Evolutionary conservation across 805 yeast genomes (phyloP).

Genomic region (Lachancea mirantina): DNA sequence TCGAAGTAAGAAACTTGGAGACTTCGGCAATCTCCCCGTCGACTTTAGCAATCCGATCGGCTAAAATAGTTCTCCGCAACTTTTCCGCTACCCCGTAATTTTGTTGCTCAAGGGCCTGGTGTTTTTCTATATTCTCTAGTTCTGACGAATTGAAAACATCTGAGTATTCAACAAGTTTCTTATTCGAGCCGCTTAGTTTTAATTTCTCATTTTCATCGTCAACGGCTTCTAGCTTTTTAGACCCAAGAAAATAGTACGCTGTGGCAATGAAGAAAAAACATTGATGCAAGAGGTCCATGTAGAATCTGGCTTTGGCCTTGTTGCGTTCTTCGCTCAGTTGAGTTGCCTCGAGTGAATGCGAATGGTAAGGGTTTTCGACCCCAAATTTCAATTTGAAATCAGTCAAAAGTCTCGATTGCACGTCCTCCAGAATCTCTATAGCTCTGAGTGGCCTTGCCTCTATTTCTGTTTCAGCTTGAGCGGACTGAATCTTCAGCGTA

Average conservation of each 20-base stretch:
- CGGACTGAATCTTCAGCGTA: slow-evolving; percentile 47
- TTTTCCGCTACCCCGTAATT: slow-evolving; percentile 57
- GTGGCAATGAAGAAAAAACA: slow-evolving; percentile 67
- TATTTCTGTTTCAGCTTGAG: slow-evolving; percentile 57
- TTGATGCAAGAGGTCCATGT: slow-evolving; percentile 58
- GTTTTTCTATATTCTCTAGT: slow-evolving; percentile 22
- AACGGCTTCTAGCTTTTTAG: slow-evolving; percentile 21
- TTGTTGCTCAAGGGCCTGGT: slow-evolving; percentile 42
- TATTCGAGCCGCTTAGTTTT: not conserved
- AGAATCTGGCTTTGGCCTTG: slow-evolving; percentile 16
- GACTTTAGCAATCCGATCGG: slow-evolving; percentile 31
- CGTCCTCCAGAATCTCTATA: slow-evolving; percentile 36
- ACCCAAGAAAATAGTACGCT: slow-evolving; percentile 26
- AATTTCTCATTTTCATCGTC: slow-evolving; percentile 27
- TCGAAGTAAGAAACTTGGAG: slow-evolving; percentile 6
- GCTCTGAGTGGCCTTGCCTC: slow-evolving; percentile 47
- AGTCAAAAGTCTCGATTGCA: slow-evolving; percentile 30
- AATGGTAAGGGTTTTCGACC: slow-evolving; percentile 1
- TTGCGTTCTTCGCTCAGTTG: not conserved
- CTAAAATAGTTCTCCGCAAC: slow-evolving; percentile 46
- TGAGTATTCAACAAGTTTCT: slow-evolving; percentile 13
- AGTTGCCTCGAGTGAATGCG: too few species aligned
- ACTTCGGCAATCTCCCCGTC: slow-evolving; percentile 22
- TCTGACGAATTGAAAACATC: slow-evolving; percentile 25
- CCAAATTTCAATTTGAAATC: slow-evolving; percentile 21